Conservation (phyloP, 2,329 filamentous ascomycete genomes). For the Arachnomyces sp. region DNA sequence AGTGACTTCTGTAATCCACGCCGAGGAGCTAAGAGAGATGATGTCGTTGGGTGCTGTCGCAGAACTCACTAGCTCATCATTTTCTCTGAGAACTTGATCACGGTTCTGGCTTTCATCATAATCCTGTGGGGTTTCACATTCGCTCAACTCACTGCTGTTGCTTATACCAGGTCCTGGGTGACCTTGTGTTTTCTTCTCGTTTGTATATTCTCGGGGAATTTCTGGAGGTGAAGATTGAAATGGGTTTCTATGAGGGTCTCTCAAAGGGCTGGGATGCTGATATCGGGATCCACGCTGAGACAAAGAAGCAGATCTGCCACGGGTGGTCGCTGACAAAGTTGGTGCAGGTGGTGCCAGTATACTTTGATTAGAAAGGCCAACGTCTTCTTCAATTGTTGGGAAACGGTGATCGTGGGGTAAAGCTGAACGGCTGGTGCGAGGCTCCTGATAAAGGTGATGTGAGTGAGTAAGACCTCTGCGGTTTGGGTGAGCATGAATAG, state of each 20-base stretch:
- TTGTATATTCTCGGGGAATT: slow-evolving; percentile 1
- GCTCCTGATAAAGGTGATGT: slow-evolving; percentile 6
- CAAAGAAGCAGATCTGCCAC: background rate
- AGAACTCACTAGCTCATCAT: too few species aligned
- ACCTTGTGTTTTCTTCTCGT: slow-evolving; percentile 1
- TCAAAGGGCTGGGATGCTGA: slow-evolving; percentile 12
- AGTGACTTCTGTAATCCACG: too few species aligned
- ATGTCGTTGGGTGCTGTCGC: too few species aligned
- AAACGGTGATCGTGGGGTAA: slow-evolving; percentile 7
- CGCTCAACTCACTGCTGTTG: slow-evolving; percentile 13
- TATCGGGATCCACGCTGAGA: slow-evolving; percentile 5
- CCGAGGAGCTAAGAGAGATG: too few species aligned
- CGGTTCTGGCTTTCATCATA: too few species aligned
- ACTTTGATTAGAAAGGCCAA: background rate
- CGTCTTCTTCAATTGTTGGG: background rate
- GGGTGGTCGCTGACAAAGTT: slow-evolving; percentile 10
- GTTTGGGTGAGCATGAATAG: slow-evolving; percentile 2
- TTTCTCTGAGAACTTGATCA: too few species aligned
- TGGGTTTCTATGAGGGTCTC: slow-evolving; percentile 11
- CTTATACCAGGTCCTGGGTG: slow-evolving; percentile 3
- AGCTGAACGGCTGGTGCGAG: slow-evolving; percentile 5
- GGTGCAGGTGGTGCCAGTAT: slow-evolving; percentile 3
- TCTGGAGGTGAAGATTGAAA: slow-evolving; percentile 12
- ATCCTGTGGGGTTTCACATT: slow-evolving; percentile 4
- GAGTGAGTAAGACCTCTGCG: slow-evolving; percentile 1